phyloP scores from a whole-genome alignment of 331 rosid genomes.

The Acacia concinna region DNA sequence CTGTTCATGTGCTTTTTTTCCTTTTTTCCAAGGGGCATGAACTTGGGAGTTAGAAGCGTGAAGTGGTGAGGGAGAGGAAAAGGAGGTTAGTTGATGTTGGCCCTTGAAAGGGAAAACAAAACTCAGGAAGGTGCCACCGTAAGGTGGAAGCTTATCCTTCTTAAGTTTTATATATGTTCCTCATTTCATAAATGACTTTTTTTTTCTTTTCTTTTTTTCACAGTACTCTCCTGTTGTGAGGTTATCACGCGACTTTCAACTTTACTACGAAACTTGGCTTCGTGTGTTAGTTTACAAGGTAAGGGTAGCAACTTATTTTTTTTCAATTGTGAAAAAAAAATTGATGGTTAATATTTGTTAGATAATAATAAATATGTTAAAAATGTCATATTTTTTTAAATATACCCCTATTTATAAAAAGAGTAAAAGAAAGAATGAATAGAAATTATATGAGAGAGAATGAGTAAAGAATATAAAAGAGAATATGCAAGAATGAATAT shows the following conservation, averaged over 20 bases:
- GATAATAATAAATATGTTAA: too few relatives aligned
- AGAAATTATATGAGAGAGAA: too few relatives aligned
- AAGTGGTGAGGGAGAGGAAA: background rate
- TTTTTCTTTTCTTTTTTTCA: background rate
- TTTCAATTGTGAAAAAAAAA: too few relatives aligned
- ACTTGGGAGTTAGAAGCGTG: background rate
- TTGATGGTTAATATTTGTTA: too few relatives aligned
- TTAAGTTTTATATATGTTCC: background rate
- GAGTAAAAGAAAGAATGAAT: too few relatives aligned
- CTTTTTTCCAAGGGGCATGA: background rate
- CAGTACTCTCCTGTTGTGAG: background rate
- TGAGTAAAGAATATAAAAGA: too few relatives aligned
- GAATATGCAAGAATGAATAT: too few relatives aligned
- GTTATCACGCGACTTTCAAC: background rate
- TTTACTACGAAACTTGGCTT: background rate
- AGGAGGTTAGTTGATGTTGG: background rate
- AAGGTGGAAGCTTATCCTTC: slow-evolving; percentile 9
- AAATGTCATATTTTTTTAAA: too few relatives aligned
- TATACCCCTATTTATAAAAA: too few relatives aligned
- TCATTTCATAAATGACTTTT: background rate
- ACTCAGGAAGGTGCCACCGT: background rate
- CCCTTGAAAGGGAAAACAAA: slow-evolving; percentile 12
- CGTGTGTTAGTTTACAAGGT: background rate
- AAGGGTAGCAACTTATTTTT: too few relatives aligned
- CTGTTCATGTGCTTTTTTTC: too few relatives aligned